Conservation (phyloP, 2,329 filamentous ascomycete genomes). For the Fusarium sp. region DNA sequence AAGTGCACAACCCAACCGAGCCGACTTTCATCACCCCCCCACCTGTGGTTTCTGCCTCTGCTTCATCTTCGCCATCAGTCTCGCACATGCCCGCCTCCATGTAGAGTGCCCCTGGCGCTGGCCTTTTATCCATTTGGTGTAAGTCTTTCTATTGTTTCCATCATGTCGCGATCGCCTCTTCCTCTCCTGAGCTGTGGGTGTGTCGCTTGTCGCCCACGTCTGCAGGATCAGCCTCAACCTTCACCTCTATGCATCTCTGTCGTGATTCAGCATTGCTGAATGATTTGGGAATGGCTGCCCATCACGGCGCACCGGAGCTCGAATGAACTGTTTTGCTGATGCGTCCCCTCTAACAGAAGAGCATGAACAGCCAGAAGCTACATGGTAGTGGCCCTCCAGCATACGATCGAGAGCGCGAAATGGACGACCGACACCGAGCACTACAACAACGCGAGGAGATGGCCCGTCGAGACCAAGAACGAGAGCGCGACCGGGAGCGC, state of each 20-base stretch:
- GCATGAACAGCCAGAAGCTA: slow-evolving; percentile 61
- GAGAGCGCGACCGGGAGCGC: slow-evolving; percentile 68
- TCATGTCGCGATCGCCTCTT: slow-evolving; percentile 42
- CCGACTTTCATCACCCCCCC: slow-evolving; percentile 27
- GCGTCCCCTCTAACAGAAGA: slow-evolving; percentile 34
- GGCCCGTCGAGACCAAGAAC: slow-evolving; percentile 57
- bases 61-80: slow-evolving; percentile 25
- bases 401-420: slow-evolving; percentile 62
- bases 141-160: slow-evolving; percentile 41
- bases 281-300: not conserved
- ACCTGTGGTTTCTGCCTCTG: slow-evolving; percentile 26
- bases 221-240: not conserved
- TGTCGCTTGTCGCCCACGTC: slow-evolving; percentile 23
- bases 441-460: slow-evolving; percentile 62
- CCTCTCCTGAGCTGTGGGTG: slow-evolving; percentile 42
- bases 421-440: slow-evolving; percentile 61
- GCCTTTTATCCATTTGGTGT: slow-evolving; percentile 51
- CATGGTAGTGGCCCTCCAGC: slow-evolving; percentile 54
- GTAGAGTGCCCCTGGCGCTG: slow-evolving; percentile 49
- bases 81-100: slow-evolving; percentile 47
- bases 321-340: slow-evolving; percentile 25
- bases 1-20: slow-evolving; percentile 28
- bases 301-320: not conserved
- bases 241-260: not conserved
- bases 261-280: not conserved